Conservation (phyloP, 768 basidiomycete species). For the Collybia mongolica region DNA sequence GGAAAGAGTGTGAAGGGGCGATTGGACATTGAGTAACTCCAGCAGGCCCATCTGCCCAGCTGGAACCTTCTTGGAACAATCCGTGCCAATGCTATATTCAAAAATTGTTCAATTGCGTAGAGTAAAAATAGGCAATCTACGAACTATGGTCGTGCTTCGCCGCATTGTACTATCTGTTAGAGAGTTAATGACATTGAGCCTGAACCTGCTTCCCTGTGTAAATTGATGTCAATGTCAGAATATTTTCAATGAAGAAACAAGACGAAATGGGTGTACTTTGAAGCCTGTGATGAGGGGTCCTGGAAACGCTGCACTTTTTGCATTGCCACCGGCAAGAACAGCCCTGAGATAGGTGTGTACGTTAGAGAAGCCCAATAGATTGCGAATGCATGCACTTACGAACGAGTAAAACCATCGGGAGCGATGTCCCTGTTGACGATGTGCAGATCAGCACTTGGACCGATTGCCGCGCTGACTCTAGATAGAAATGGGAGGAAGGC, state of each 20-base stretch:
- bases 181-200: slow-evolving; percentile 1
- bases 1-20: background rate
- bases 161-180: slow-evolving; percentile 4
- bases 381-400: background rate
- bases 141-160: slow-evolving; percentile 1
- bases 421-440: slow-evolving; percentile 40
- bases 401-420: slow-evolving; percentile 42
- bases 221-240: background rate
- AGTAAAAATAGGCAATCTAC: background rate
- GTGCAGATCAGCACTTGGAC: slow-evolving; percentile 28
- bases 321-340: slow-evolving; percentile 27
- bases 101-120: no score
- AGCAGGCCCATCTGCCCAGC: slow-evolving; percentile 2
- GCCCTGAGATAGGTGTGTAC: slow-evolving; percentile 14
- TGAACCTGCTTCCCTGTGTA: background rate
- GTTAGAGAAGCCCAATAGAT: background rate
- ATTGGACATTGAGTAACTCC: slow-evolving; percentile 1
- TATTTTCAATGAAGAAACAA: no score
- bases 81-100: slow-evolving; percentile 1
- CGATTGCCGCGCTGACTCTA: slow-evolving; percentile 17
- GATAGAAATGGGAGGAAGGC: background rate
- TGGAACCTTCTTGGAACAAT: background rate
- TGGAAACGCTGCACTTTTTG: slow-evolving; percentile 19
- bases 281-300: slow-evolving; percentile 27
- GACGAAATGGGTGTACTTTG: slow-evolving; percentile 17